Conservation (phyloP, 768 basidiomycete genomes). For the Glaciozyma antarctica region DNA sequence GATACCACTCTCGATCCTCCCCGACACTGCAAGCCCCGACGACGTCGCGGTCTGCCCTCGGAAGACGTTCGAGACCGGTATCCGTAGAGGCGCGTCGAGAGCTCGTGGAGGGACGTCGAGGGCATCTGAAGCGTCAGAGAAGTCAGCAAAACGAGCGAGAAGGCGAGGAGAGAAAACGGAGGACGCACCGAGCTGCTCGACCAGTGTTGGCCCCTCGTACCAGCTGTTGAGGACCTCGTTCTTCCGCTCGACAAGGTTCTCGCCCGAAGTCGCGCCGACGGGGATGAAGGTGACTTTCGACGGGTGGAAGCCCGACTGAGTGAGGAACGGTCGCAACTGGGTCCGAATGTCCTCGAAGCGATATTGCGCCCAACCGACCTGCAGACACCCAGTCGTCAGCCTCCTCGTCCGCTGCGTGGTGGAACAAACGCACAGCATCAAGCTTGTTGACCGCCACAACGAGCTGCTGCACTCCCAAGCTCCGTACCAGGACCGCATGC, state of each 20-base stretch:
- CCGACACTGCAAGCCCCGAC: constrained; percentile 61
- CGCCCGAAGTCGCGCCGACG: constrained; percentile 78
- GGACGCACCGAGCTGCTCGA: constrained; percentile 63
- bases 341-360: constrained; percentile 79
- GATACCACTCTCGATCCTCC: constrained; percentile 74
- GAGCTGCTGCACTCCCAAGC: constrained; percentile 81
- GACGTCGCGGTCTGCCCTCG: constrained; percentile 67
- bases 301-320: constrained; percentile 74
- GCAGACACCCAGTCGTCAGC: not conserved
- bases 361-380: constrained; percentile 79
- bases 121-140: not conserved
- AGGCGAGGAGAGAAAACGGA: not conserved
- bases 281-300: constrained; percentile 76
- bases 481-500: constrained; percentile 80
- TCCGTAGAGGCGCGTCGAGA: constrained; percentile 62
- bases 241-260: constrained; percentile 56
- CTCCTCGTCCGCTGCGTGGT: not conserved
- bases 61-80: constrained; percentile 93
- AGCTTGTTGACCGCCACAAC: constrained; percentile 92
- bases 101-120: constrained; percentile 30
- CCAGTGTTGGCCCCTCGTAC: constrained; percentile 78
- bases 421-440: constrained; percentile 55
- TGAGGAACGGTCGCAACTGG: constrained; percentile 65
- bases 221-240: constrained; percentile 52
- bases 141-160: not conserved